These are phyloP conservation scores for Sclerotinia sclerotiorum DNA, from an alignment of 2,329 filamentous ascomycete species.

Conservation along the genomic window DNA sequence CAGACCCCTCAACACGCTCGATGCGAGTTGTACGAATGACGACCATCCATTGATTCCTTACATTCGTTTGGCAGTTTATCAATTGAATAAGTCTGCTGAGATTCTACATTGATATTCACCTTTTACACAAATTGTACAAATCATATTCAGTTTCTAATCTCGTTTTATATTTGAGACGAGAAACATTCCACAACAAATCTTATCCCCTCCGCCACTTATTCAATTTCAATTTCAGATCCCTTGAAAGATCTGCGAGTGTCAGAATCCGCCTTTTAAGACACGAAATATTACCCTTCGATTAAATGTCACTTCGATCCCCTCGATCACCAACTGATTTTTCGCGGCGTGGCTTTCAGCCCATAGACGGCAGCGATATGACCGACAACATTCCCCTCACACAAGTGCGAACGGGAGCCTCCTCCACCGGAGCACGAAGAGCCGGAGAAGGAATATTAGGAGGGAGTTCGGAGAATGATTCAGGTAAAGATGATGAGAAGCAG, in stretches of 20 bases:
- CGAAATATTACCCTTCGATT: not conserved
- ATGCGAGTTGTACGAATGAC: constrained; percentile 3
- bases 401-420: constrained; percentile 57
- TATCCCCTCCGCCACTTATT: not conserved
- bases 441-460: constrained; percentile 41
- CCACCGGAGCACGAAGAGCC: constrained; percentile 53
- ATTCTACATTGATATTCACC: constrained; percentile 6
- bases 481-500: constrained; percentile 36
- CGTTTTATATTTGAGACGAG: constrained; percentile 1
- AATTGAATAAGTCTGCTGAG: not conserved
- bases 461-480: constrained; percentile 17
- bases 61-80: constrained; percentile 13
- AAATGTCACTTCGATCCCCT: constrained; percentile 37
- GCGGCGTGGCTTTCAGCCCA: constrained; percentile 36
- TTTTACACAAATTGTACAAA: not conserved
- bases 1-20: constrained; percentile 10
- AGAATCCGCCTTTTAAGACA: not conserved
- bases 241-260: not conserved
- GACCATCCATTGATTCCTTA: constrained; percentile 6
- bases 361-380: constrained; percentile 33
- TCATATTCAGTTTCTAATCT: constrained; percentile 1
- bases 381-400: constrained; percentile 55
- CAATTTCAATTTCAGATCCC: constrained; percentile 11
- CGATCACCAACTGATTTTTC: constrained; percentile 34
- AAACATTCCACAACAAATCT: constrained; percentile 8